A percentile compares a stretch with the other conserved stretches of the same genome.
phyloP scores from a whole-genome alignment of 306 rosid genomes.

The Rosa multiflora region DNA sequence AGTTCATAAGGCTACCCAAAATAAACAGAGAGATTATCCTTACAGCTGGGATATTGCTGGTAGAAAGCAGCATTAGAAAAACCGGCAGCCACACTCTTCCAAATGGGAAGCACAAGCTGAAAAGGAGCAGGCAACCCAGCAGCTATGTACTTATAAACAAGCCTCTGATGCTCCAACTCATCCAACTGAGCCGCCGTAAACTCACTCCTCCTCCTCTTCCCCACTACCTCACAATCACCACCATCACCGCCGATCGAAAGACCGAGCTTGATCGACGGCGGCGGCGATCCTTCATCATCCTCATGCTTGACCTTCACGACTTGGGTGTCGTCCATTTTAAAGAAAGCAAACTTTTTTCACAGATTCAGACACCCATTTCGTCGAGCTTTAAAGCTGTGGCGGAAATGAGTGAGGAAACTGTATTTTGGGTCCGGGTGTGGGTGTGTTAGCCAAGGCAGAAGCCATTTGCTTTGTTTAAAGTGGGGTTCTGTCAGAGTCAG shows the following conservation, averaged over 20 bases:
- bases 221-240: not conserved
- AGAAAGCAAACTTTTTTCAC: not conserved
- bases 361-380: not conserved
- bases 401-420: not conserved
- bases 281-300: not conserved
- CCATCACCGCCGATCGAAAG: conserved; percentile 30
- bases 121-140: conserved; percentile 53
- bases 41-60: conserved; percentile 42
- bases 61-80: conserved; percentile 21
- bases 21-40: conserved; percentile 19
- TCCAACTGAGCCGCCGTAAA: conserved; percentile 55
- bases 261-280: conserved; percentile 33
- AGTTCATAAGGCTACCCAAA: too few species aligned
- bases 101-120: conserved; percentile 45
- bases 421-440: not conserved
- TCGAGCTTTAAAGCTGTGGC: not conserved
- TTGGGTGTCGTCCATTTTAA: not conserved
- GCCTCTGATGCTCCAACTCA: conserved; percentile 62
- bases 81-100: conserved; percentile 33
- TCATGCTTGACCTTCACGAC: not conserved
- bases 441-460: not conserved
- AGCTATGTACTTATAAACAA: conserved; percentile 52
- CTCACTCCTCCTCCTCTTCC: conserved; percentile 3
- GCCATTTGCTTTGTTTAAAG: conserved; percentile 10
- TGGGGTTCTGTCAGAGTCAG: not conserved